phyloP scores from a whole-genome alignment of 306 rosid genomes.

The Dryas octopetala region DNA sequence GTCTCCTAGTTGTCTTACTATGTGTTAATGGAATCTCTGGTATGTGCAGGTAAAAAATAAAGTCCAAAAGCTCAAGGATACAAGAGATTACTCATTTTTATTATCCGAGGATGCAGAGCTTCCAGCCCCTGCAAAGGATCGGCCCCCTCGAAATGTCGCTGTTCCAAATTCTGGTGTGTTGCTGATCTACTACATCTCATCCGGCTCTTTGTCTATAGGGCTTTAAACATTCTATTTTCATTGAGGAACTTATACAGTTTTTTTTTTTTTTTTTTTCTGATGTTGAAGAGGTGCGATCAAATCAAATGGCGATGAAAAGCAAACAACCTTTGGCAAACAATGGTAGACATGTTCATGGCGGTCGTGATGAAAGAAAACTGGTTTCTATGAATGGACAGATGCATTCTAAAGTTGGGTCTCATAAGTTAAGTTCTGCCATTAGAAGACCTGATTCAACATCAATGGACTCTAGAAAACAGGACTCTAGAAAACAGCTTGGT shows the following conservation, averaged over 20 bases:
- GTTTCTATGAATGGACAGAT: conserved; percentile 44
- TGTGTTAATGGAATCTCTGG: conserved; percentile 24
- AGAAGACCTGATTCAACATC: conserved; percentile 39
- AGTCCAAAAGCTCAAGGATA: conserved; percentile 71
- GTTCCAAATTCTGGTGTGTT: conserved; percentile 55
- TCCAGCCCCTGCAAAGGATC: conserved; percentile 64
- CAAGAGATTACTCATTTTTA: conserved; percentile 90
- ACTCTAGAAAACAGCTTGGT: conserved; percentile 63
- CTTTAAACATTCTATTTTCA: conserved; percentile 39
- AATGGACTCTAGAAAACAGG: conserved; percentile 59
- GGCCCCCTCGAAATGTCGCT: conserved; percentile 34
- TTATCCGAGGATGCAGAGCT: conserved; percentile 66
- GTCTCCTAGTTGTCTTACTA: conserved; percentile 10
- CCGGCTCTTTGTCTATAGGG: conserved; percentile 27
- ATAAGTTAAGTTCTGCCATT: conserved; percentile 48
- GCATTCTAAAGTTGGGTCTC: conserved; percentile 45
- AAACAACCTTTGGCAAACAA: conserved; percentile 47
- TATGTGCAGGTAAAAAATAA: conserved; percentile 52
- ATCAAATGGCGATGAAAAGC: conserved; percentile 47
- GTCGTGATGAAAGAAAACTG: conserved; percentile 43
- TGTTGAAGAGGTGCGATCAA: conserved; percentile 61
- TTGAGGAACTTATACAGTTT: conserved; percentile 56
- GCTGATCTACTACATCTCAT: conserved; percentile 22
- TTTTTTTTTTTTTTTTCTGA: conserved; percentile 63
- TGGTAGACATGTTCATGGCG: conserved; percentile 35